Percentiles rank a stretch among this genome's conserved stretches.
Evolutionary conservation across 441 rosid species (phyloP).

Genomic region (Raphanus hybrid): DNA sequence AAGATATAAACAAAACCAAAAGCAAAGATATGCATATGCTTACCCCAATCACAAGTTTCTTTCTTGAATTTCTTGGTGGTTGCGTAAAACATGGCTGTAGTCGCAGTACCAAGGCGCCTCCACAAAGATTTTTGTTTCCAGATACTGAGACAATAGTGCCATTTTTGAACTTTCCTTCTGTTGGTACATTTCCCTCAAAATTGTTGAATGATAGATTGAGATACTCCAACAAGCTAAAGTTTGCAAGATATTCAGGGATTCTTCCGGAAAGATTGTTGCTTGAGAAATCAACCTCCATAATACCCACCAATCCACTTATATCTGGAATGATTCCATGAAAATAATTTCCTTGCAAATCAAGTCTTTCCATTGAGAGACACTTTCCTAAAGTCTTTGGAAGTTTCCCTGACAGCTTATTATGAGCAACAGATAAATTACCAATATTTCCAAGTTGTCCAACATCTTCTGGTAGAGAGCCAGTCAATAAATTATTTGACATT

Average conservation of each 20-base stretch:
- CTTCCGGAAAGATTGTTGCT: not conserved
- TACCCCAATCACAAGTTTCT: conserved; percentile 1
- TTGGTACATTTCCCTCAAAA: no score
- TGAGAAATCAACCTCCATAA: not conserved
- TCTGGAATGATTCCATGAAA: conserved; percentile 41
- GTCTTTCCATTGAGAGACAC: conserved; percentile 19
- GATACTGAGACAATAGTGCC: no score
- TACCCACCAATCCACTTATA: conserved; percentile 26
- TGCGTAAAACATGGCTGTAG: not conserved
- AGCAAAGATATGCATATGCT: not conserved
- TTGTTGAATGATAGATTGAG: no score
- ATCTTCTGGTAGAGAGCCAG: conserved; percentile 15
- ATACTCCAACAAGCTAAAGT: no score
- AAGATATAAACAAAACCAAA: not conserved
- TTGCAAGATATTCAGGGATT: not conserved
- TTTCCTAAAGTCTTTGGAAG: conserved; percentile 17
- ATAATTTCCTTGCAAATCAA: conserved; percentile 30
- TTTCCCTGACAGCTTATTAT: conserved; percentile 23
- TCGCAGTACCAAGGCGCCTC: no score
- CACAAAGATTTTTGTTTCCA: no score
- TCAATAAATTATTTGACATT: conserved; percentile 33
- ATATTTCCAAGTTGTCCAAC: conserved; percentile 17
- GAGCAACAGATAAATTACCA: not conserved
- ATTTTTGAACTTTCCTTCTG: no score
- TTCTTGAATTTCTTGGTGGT: not conserved